These are phyloP conservation scores for Diaporthe amygdali DNA, from an alignment of 2,329 filamentous ascomycete genomes.

Conservation along the genomic window DNA sequence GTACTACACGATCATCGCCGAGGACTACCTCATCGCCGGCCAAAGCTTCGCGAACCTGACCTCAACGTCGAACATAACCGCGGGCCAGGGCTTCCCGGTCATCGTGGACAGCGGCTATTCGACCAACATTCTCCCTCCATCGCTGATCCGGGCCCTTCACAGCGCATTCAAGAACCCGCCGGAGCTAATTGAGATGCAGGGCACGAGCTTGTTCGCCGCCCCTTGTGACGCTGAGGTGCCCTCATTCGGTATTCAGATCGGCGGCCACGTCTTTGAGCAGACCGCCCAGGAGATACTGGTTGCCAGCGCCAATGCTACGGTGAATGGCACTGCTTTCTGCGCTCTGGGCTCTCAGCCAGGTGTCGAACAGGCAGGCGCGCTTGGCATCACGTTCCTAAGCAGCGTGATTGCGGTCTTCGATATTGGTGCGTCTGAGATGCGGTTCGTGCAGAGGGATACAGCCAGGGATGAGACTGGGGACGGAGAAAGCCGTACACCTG, in stretches of 20 bases:
- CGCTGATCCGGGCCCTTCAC: conserved; percentile 30
- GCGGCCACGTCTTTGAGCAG: conserved; percentile 31
- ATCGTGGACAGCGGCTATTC: conserved; percentile 22
- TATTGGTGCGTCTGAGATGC: conserved; percentile 34
- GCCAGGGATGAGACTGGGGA: neutral
- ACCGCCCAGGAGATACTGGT: conserved; percentile 33
- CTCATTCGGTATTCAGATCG: conserved; percentile 35
- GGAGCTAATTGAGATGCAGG: conserved; percentile 26
- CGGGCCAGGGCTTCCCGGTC: neutral
- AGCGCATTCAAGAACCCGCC: conserved; percentile 31
- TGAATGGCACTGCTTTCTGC: conserved; percentile 30
- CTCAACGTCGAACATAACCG: neutral
- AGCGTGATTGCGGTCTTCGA: conserved; percentile 39
- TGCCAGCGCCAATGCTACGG: conserved; percentile 28
- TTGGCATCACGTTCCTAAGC: conserved; percentile 35
- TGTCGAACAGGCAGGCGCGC: conserved; percentile 17
- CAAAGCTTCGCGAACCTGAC: neutral
- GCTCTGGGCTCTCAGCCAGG: conserved; percentile 34
- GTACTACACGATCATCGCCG: conserved; percentile 22
- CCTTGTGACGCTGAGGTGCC: conserved; percentile 35
- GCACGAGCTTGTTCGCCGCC: conserved; percentile 29
- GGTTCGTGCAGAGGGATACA: conserved; percentile 30
- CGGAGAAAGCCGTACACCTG: neutral
- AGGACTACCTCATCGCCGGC: conserved; percentile 20
- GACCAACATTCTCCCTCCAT: conserved; percentile 14